Conservation (phyloP, 352 stramenopile species). For the Pythium phragmitis region DNA sequence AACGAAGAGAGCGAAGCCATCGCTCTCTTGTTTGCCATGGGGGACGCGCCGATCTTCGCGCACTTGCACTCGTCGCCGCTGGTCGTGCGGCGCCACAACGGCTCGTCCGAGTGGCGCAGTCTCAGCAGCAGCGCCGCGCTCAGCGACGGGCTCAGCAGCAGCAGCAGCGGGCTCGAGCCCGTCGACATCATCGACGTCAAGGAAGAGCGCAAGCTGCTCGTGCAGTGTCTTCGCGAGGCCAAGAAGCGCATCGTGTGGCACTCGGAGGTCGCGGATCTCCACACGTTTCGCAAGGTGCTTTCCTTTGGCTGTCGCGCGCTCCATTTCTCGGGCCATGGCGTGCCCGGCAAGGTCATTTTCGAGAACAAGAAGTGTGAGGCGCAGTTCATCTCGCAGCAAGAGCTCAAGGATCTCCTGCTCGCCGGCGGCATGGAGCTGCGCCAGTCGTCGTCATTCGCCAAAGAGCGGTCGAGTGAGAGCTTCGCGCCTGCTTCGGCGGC, state of each 20-base stretch:
- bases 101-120: slow-evolving; percentile 54
- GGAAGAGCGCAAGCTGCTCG: slow-evolving; percentile 68
- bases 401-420: slow-evolving; percentile 73
- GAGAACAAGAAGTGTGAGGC: slow-evolving; percentile 78
- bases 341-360: slow-evolving; percentile 79
- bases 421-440: slow-evolving; percentile 51
- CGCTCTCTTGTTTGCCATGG: background rate
- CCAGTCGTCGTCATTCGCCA: background rate
- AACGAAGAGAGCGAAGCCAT: background rate
- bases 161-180: slow-evolving; percentile 53
- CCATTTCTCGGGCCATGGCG: slow-evolving; percentile 78
- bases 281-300: slow-evolving; percentile 81
- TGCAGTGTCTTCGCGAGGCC: slow-evolving; percentile 70
- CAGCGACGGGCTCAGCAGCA: slow-evolving; percentile 14
- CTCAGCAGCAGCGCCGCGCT: slow-evolving; percentile 29
- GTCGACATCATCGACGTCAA: slow-evolving; percentile 88
- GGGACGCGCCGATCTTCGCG: slow-evolving; percentile 54
- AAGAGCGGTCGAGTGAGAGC: slow-evolving; percentile 10
- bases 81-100: slow-evolving; percentile 60
- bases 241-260: slow-evolving; percentile 69
- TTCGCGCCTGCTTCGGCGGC: background rate
- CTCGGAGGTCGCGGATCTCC: slow-evolving; percentile 74
- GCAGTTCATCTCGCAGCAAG: slow-evolving; percentile 81
- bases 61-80: slow-evolving; percentile 85
- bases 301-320: slow-evolving; percentile 74